Base-by-base conservation (phyloP, 805 yeast species). In the Candida pini region DNA sequence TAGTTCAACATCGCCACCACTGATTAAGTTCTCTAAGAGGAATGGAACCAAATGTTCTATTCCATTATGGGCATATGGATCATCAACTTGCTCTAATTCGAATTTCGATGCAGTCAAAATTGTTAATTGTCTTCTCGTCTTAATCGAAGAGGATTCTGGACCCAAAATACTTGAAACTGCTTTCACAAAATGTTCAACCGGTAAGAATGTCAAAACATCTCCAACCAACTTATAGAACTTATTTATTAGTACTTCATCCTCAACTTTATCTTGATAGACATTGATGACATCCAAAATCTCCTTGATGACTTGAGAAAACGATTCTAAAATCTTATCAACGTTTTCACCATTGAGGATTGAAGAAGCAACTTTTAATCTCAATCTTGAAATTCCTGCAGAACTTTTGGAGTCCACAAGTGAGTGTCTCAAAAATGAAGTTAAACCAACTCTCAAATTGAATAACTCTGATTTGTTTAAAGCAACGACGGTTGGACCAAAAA, bases 101-200 rank as follows among this genome's bases (percentile, higher is more conserved):
- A 87, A 84, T 54, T 85, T 86, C 18, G 69, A 62, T 15, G 79
- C 71, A 2, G 86, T 68, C 29, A 87, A 71, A 20, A 70, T 51
- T 9, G 85, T 76, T 36, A 82, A 65, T 47, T 78, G 81, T 45
- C 72, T 71, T 39, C 78, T 77, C 30, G 81, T 68, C 34, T 68
- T 71, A 34, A 66, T 53, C 4, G 64, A 62, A 9, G 75, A 48
- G 2, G 55, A 41, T 33, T 63, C 59, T 3, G 64, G 48, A 4
- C 47, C 47, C 27, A 64, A 51, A 43, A 73, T 63, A 0, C 66
- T 56, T 15, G 60, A 62, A 17, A 83, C 69, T 2, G 95, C 75
- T 13, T 68, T 64, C 19, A 81, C 80, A 54, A 85, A 89, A 44
- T 76, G 72, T 41, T 70, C 70, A 43, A 88, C 72, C 20, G 97